Evolutionary conservation across 140 eudicot genomes (phyloP).

Genomic region (Ambrosia hybrid): DNA sequence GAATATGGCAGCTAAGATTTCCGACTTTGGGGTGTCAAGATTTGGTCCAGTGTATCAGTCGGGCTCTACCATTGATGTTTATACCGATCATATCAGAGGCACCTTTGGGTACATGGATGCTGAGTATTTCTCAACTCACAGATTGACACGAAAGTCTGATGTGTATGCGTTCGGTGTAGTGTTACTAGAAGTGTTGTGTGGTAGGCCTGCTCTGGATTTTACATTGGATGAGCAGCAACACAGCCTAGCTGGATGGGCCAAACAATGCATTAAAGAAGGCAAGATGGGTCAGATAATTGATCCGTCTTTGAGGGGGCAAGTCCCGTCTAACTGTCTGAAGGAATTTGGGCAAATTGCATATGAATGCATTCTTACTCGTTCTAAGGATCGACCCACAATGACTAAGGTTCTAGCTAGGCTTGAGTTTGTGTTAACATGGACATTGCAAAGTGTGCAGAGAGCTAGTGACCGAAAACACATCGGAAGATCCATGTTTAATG

Average conservation of each 20-base stretch:
- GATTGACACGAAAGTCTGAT: conserved; percentile 36
- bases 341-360: conserved; percentile 13
- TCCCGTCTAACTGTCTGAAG: conserved; percentile 13
- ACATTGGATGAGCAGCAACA: conserved; percentile 29
- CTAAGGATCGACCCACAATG: no score
- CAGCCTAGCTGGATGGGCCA: conserved; percentile 29
- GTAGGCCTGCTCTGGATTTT: conserved; percentile 32
- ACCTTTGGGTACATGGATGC: conserved; percentile 26
- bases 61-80: conserved; percentile 22
- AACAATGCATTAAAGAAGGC: conserved; percentile 15
- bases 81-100: conserved; percentile 26
- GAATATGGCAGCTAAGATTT: conserved; percentile 8
- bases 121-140: background rate
- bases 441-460: conserved; percentile 5
- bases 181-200: conserved; percentile 33
- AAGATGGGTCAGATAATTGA: conserved; percentile 17
- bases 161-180: conserved; percentile 38
- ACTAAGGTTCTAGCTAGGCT: no score
- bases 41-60: conserved; percentile 21
- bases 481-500: conserved; percentile 12
- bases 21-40: conserved; percentile 34
- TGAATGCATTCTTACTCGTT: no score
- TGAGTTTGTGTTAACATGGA: conserved; percentile 5
- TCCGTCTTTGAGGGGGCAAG: conserved; percentile 15
- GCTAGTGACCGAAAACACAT: conserved; percentile 7